These are phyloP conservation scores for Ochetophila trinervis DNA, from an alignment of 306 rosid species.

Conservation along the genomic window DNA sequence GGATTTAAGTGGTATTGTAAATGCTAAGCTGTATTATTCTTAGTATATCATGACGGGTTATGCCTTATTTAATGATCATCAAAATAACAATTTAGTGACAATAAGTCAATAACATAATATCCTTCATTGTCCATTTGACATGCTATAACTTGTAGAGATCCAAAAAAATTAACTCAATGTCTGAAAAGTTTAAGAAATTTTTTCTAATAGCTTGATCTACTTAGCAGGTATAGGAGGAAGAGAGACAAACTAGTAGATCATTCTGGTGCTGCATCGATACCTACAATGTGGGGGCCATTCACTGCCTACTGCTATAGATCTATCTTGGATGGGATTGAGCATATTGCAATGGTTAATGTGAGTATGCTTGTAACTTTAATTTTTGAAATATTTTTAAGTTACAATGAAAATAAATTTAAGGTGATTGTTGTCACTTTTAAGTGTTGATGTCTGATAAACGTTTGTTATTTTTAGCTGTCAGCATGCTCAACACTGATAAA, in stretches of 20 bases:
- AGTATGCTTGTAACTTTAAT: slow-evolving; percentile 12
- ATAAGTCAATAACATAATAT: too few relatives aligned
- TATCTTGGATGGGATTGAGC: slow-evolving; percentile 83
- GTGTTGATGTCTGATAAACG: too few relatives aligned
- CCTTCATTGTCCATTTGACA: not conserved
- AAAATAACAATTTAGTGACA: too few relatives aligned
- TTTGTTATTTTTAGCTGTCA: not conserved
- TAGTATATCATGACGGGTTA: too few relatives aligned
- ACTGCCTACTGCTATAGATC: slow-evolving; percentile 77
- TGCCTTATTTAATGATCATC: too few relatives aligned
- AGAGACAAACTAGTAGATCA: slow-evolving; percentile 67
- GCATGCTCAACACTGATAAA: not conserved
- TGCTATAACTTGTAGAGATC: not conserved
- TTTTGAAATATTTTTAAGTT: not conserved
- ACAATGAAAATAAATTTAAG: not conserved
- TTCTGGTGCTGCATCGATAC: slow-evolving; percentile 72
- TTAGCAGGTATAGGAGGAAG: slow-evolving; percentile 87
- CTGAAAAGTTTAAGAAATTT: not conserved
- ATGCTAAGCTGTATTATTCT: too few relatives aligned
- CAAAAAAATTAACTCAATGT: not conserved
- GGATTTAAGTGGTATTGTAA: too few relatives aligned
- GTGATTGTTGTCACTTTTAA: too few relatives aligned
- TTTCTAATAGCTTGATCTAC: slow-evolving; percentile 10
- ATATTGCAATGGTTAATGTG: slow-evolving; percentile 98
- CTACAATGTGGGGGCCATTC: slow-evolving; percentile 96